Evolutionary conservation across 495 filamentous ascomycete species (phyloP).

Genomic region (Neurospora sp.): DNA sequence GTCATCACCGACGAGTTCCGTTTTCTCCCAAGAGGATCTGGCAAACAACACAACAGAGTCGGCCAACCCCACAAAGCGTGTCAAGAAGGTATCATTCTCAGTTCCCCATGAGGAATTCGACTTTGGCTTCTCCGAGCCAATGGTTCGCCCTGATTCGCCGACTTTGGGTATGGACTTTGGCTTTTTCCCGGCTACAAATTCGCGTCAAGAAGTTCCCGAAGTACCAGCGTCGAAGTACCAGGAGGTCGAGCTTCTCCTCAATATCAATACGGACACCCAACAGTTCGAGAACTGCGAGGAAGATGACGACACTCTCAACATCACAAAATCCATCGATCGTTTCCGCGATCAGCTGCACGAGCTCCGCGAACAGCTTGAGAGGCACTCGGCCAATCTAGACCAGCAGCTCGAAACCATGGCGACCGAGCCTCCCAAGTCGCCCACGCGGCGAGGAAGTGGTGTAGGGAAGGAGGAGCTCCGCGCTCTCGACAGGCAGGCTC

Average conservation of each 20-base stretch:
- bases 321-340: conserved; percentile 31
- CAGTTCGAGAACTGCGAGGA: conserved; percentile 2
- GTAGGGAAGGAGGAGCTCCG: conserved; percentile 19
- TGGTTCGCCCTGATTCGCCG: conserved; percentile 37
- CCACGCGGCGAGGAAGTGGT: background rate
- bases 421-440: conserved; percentile 2
- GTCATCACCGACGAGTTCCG: conserved; percentile 34
- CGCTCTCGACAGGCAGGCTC: conserved; percentile 22
- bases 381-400: conserved; percentile 29
- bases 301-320: conserved; percentile 23
- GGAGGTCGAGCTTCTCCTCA: conserved; percentile 18
- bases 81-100: conserved; percentile 45
- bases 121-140: conserved; percentile 26
- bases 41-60: conserved; percentile 11
- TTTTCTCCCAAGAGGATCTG: conserved; percentile 30
- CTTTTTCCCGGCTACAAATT: conserved; percentile 15
- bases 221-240: conserved; percentile 12
- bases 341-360: conserved; percentile 31
- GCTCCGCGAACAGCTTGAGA: conserved; percentile 29
- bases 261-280: conserved; percentile 9
- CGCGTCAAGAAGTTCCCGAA: conserved; percentile 13
- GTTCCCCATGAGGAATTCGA: conserved; percentile 26
- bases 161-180: conserved; percentile 34
- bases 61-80: conserved; percentile 22
- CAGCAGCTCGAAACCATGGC: conserved; percentile 17